phyloP scores from a whole-genome alignment of 2,329 filamentous ascomycete species.

The Fusarium duplospermum region DNA sequence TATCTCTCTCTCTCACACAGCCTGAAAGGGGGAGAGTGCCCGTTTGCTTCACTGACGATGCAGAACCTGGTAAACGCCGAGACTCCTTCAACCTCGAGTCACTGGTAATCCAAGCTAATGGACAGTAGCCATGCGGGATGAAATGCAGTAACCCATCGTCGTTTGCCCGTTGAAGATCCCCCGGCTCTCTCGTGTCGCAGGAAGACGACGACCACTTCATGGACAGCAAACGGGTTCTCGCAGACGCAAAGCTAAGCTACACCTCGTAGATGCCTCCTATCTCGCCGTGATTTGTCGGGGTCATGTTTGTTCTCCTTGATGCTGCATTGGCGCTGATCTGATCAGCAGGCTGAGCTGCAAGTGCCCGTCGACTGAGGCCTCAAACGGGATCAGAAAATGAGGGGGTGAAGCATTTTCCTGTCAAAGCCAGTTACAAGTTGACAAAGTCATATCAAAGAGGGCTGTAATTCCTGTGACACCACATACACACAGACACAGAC shows the following conservation, averaged over 20 bases:
- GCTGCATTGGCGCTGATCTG: conserved; percentile 27
- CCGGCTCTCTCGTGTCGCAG: neutral
- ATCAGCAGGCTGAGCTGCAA: conserved; percentile 16
- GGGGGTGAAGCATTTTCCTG: neutral
- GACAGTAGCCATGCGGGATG: neutral
- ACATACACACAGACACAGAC: neutral
- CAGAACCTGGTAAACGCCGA: conserved; percentile 19
- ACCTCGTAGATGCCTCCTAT: neutral
- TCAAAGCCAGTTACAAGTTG: neutral
- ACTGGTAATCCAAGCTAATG: neutral
- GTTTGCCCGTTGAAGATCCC: conserved; percentile 15
- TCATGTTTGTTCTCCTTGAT: conserved; percentile 20
- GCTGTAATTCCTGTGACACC: neutral
- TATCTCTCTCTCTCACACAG: neutral
- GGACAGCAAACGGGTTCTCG: conserved; percentile 10
- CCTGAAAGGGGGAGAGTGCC: neutral
- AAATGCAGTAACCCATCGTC: conserved; percentile 29
- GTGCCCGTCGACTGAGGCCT: conserved; percentile 10
- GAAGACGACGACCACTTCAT: neutral
- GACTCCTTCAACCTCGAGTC: neutral
- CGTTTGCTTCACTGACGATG: conserved; percentile 16
- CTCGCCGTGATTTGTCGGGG: conserved; percentile 13
- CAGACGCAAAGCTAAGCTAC: neutral
- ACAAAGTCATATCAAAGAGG: neutral
- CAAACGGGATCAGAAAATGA: neutral